Percentiles rank a stretch among this genome's conserved stretches.
Evolutionary conservation across 768 basidiomycete species (phyloP).

Genomic region (Calvatia gigantea): DNA sequence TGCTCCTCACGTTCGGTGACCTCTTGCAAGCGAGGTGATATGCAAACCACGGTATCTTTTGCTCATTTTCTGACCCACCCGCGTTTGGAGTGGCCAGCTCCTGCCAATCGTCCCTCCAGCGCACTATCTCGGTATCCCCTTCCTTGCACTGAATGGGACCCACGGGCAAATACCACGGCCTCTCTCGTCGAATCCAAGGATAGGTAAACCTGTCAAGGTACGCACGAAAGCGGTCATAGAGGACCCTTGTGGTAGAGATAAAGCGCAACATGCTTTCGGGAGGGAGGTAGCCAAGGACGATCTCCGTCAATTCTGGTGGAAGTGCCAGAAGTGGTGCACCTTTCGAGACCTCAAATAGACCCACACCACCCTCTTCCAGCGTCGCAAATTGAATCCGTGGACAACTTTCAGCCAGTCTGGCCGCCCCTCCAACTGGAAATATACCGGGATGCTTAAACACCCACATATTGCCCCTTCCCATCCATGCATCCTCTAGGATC

Average conservation of each 20-base stretch:
- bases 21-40: not conserved
- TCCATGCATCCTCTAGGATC: conserved; percentile 2
- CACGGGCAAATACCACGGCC: conserved; percentile 3
- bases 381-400: not conserved
- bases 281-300: not conserved
- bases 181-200: not conserved
- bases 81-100: not conserved
- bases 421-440: not conserved
- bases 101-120: not conserved
- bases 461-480: conserved; percentile 9
- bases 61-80: not conserved
- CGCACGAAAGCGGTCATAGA: not conserved
- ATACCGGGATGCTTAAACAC: conserved; percentile 2
- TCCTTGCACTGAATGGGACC: not conserved
- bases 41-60: not conserved
- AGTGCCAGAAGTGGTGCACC: not conserved
- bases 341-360: not conserved
- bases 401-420: not conserved
- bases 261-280: not conserved
- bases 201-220: too few relatives aligned
- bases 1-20: not conserved
- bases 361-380: too few relatives aligned
- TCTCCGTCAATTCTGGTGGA: not conserved
- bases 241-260: not conserved
- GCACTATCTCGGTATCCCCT: not conserved